Conservation (phyloP, 805 yeast species). For the Schwanniomyces polymorphus region DNA sequence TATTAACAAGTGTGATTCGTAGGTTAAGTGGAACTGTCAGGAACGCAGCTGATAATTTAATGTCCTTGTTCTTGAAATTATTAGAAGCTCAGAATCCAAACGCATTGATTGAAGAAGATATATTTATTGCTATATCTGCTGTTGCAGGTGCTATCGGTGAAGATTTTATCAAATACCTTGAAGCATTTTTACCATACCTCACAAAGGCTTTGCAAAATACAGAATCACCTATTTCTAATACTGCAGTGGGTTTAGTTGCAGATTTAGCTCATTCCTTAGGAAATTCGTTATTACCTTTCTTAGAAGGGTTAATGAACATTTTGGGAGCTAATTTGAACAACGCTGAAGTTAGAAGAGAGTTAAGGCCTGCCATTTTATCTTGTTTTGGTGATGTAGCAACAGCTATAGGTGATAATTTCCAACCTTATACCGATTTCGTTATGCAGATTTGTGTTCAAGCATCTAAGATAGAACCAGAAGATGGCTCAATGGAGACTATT, state of each 20-base stretch:
- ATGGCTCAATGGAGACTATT: conserved; percentile 66
- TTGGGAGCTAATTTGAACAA: conserved; percentile 73
- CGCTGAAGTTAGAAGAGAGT: conserved; percentile 69
- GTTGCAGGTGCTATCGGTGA: conserved; percentile 79
- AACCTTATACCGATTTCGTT: conserved; percentile 74
- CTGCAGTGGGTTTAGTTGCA: conserved; percentile 94
- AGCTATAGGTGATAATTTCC: conserved; percentile 75
- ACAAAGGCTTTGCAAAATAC: conserved; percentile 77
- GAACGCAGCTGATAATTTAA: conserved; percentile 76
- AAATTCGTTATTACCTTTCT: conserved; percentile 66
- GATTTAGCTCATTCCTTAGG: conserved; percentile 92
- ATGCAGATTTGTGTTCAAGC: conserved; percentile 76
- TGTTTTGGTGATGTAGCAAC: conserved; percentile 96
- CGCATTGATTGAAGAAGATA: conserved; percentile 89
- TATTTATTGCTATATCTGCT: conserved; percentile 88
- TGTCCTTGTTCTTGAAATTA: conserved; percentile 78
- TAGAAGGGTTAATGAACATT: conserved; percentile 78
- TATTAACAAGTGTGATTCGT: conserved; percentile 81
- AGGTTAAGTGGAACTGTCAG: conserved; percentile 68
- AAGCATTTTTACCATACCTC: conserved; percentile 79
- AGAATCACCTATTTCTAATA: conserved; percentile 78
- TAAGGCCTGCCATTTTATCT: conserved; percentile 84
- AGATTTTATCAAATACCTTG: conserved; percentile 73
- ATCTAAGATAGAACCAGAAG: conserved; percentile 61
- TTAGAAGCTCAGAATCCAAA: conserved; percentile 55